Percentiles rank a stretch among this genome's conserved stretches.
Evolutionary conservation across 2,329 filamentous ascomycete species (phyloP).

Genomic region (Myriosclerotinia duriaeana): DNA sequence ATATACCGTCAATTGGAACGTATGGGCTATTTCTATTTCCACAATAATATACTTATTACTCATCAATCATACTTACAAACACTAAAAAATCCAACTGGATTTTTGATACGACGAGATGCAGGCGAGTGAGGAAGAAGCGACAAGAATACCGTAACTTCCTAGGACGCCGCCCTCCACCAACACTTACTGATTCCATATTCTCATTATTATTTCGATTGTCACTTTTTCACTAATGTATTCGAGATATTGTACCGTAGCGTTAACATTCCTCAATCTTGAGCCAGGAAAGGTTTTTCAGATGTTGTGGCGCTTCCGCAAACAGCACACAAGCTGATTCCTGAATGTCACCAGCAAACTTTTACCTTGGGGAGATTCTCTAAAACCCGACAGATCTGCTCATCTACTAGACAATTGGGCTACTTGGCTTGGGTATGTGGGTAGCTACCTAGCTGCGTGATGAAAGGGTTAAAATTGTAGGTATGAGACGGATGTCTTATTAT

Average conservation of each 20-base stretch:
- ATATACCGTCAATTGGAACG: not conserved
- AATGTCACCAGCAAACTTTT: not conserved
- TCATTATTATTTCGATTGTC: not conserved
- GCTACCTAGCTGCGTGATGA: too few relatives aligned
- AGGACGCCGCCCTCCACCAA: too few relatives aligned
- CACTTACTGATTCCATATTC: not conserved
- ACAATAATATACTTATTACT: not conserved
- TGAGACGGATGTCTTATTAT: too few relatives aligned
- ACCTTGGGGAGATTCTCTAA: not conserved
- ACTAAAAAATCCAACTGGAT: not conserved
- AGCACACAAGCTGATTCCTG: not conserved
- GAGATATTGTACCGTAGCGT: not conserved
- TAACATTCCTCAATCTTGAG: too few relatives aligned
- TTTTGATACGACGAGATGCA: too few relatives aligned
- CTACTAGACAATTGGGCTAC: too few relatives aligned
- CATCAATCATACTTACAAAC: constrained; percentile 3
- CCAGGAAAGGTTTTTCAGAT: too few relatives aligned
- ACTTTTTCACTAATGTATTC: not conserved
- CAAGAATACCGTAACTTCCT: too few relatives aligned
- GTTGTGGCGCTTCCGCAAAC: too few relatives aligned
- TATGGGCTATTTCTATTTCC: not conserved
- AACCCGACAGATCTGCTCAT: not conserved
- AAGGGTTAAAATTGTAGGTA: too few relatives aligned
- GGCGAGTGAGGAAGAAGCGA: too few relatives aligned
- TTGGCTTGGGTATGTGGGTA: too few relatives aligned